Base-by-base conservation (phyloP, 805 yeast species). In the Monosporozyma unispora region DNA sequence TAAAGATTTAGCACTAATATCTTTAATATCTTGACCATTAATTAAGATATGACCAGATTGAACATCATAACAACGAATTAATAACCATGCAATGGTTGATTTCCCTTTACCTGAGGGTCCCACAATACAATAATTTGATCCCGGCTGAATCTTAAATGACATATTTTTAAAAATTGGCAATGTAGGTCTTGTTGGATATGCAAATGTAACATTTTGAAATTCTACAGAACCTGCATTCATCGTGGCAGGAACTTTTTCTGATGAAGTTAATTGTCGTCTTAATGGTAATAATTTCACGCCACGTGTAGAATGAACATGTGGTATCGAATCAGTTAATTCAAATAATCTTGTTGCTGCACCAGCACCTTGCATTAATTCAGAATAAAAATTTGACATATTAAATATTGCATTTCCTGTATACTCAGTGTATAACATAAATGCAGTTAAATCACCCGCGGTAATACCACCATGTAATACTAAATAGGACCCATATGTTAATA, bases 281-380 rank as follows among this genome's bases (percentile, higher is more conserved):
- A 61, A 51, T 19, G 42, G 42, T 21, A 39, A 21, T 31, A 76
- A 69, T 47, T 70, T 71, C 29, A 61, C 52, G 25, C 98, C 98
- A 18, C 70, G 60, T 1, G 84, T 76, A 2, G 90, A 78, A 11
- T 75, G 71, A 41, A 91, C 87, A 18, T 73, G 68, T 1, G 97
- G 90, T 50, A 80, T 70, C 66, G 85, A 75, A 54, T 87, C 95
- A 43, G 84, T 79, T 44, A 93, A 72, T 64, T 93, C 99, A 70
- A 91, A 91, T 35, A 91, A 72, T 55, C 99, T 75, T 48, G 91
- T 82, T 0, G 98, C 95, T 1, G 98, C 98, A 49, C 99, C 99
- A 8, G 88, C 86, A 48, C 97, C 98, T 70, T 93, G 93, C 99
- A 93, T 93, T 51, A 93, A 71, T 65, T 93, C 99, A 0, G 96